Base-by-base conservation (phyloP, 2,329 filamentous ascomycete genomes). In the Chaetomiaceae sp. region DNA sequence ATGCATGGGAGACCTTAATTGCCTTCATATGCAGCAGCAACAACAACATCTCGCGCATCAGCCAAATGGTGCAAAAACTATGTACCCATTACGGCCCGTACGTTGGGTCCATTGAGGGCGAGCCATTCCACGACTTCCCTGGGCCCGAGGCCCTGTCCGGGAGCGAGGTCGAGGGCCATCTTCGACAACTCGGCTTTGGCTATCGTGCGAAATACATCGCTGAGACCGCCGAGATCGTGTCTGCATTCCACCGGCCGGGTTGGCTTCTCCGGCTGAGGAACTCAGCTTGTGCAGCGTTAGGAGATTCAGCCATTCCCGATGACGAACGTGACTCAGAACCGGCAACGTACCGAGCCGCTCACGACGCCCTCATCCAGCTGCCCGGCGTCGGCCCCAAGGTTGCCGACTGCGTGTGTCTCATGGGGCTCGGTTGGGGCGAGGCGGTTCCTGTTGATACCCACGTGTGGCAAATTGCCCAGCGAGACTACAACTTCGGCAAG, bases 1-100 rank as follows among this genome's bases (percentile, higher is more conserved):
- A 96, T 70, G 83, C 91, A 1, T 98, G 94, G 93, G 93, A 98
- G 66, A 83, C 93, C 1, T 73, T 98, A 18, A 73, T 98, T 19
- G 84, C 86, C 47, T 98, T 98, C 66, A 98, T 98, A 54, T 98
- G 93, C 74, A 96, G 90, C 67, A 95, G 89, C 67, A 98, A 98
- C 68, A 98, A 98, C 69, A 96, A 98, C 63, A 98, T 98, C 50
- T 78, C 83, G 2, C 81, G 93, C 32, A 98, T 98, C 63, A 91
- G 87, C 5, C 87, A 94, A 66, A 98, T 98, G 93, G 89, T 86
- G 59, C 83, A 94, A 57, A 97, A 95, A 58, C 72, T 98, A 11
- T 98, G 94, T 63, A 65, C 78, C 22, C 78, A 94, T 60, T 98
- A 96, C 59, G 93, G 93, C 0, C 78, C 82, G 0, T 70, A 87